Conservation (phyloP, 2,329 filamentous ascomycete species). For the Clonostachys solani region DNA sequence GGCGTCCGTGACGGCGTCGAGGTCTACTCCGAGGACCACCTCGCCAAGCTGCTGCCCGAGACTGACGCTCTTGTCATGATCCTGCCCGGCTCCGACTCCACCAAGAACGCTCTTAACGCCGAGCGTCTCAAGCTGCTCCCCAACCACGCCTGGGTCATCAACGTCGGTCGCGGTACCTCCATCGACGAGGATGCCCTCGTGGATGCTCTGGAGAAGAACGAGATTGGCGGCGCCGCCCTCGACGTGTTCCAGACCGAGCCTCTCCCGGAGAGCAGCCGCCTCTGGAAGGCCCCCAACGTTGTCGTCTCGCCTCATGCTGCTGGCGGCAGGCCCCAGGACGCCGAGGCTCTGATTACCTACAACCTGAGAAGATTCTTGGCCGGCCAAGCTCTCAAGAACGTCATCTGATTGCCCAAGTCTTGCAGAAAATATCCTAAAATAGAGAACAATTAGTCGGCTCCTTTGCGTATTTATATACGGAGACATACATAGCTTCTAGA, state of each 20-base stretch:
- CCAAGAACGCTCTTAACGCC: conserved; percentile 48
- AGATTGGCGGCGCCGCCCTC: conserved; percentile 42
- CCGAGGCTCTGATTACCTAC: conserved; percentile 54
- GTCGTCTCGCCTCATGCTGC: conserved; percentile 55
- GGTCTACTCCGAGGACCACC: conserved; percentile 49
- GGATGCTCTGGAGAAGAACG: conserved; percentile 33
- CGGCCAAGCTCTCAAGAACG: conserved; percentile 55
- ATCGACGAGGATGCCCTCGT: conserved; percentile 45
- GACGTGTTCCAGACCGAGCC: conserved; percentile 45
- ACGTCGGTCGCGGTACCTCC: conserved; percentile 44
- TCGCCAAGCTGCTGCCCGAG: conserved; percentile 46
- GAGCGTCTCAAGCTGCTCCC: conserved; percentile 49
- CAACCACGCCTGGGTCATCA: conserved; percentile 52
- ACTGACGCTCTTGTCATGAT: conserved; percentile 68
- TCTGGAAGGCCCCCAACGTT: conserved; percentile 48
- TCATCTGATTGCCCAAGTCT: conserved; percentile 8
- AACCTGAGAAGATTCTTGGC: conserved; percentile 58
- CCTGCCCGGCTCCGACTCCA: conserved; percentile 53
- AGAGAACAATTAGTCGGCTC: too few species aligned
- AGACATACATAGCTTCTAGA: too few species aligned
- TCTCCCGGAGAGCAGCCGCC: conserved; percentile 31
- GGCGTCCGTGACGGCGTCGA: conserved; percentile 56
- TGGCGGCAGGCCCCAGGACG: conserved; percentile 55
- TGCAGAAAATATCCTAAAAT: too few species aligned
- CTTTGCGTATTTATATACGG: too few species aligned